These are phyloP conservation scores for Fusarium sp. DNA, from an alignment of 2,329 filamentous ascomycete species.

Conservation along the genomic window DNA sequence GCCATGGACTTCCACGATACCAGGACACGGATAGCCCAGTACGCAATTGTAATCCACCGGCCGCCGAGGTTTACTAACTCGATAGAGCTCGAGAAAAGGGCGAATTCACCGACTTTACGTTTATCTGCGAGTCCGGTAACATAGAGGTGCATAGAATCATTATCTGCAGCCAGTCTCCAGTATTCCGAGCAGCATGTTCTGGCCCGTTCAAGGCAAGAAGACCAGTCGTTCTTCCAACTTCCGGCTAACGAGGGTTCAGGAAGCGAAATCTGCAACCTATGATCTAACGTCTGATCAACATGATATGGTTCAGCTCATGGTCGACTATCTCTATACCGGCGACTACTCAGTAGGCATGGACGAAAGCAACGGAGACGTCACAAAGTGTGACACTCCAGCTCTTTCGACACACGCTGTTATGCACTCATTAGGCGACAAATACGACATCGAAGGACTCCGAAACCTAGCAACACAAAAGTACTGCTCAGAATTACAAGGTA, in stretches of 20 bases:
- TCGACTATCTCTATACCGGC: slow-evolving; percentile 34
- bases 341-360: not conserved
- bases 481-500: not conserved
- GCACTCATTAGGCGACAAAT: slow-evolving; percentile 28
- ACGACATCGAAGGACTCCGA: slow-evolving; percentile 19
- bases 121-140: not conserved
- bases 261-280: slow-evolving; percentile 21
- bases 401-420: slow-evolving; percentile 14
- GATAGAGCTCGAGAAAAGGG: not conserved
- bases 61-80: not conserved
- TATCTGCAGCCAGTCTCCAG: slow-evolving; percentile 14
- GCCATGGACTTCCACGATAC: not conserved
- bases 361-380: fast-evolving
- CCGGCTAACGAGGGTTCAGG: not conserved
- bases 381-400: fast-evolving
- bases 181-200: slow-evolving; percentile 15
- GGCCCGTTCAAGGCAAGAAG: slow-evolving; percentile 10
- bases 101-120: slow-evolving; percentile 12
- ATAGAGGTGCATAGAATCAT: slow-evolving; percentile 12
- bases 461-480: slow-evolving; percentile 19
- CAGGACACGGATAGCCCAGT: slow-evolving; percentile 4
- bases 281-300: slow-evolving; percentile 4
- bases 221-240: fast-evolving
- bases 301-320: slow-evolving; percentile 17
- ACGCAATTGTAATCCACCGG: not conserved